phyloP scores from a whole-genome alignment of 768 basidiomycete genomes.

The Psilocybe azurescens region DNA sequence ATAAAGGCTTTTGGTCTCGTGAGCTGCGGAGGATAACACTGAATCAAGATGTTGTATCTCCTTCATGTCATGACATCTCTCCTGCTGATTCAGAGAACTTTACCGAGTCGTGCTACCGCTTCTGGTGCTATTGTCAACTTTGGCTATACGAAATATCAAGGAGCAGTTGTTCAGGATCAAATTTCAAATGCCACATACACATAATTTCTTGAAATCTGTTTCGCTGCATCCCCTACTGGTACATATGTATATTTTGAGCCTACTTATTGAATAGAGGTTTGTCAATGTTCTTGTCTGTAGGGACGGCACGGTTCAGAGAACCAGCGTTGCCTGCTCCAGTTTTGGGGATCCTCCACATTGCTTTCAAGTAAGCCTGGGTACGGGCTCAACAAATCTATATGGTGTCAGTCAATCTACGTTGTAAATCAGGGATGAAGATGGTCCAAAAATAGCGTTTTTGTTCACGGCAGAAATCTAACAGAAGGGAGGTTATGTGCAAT shows the following conservation, averaged over 20 bases:
- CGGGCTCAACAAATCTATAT: slow-evolving; percentile 36
- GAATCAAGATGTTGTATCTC: not conserved
- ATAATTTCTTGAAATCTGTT: slow-evolving; percentile 51
- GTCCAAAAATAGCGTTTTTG: slow-evolving; percentile 34
- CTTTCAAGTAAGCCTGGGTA: slow-evolving; percentile 34
- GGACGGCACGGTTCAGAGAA: slow-evolving; percentile 39
- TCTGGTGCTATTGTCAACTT: slow-evolving; percentile 40
- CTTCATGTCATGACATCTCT: not conserved
- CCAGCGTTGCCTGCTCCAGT: slow-evolving; percentile 36
- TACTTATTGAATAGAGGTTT: not conserved
- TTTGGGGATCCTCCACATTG: slow-evolving; percentile 33
- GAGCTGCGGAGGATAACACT: too few relatives aligned
- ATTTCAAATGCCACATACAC: slow-evolving; percentile 37
- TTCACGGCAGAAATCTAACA: slow-evolving; percentile 34
- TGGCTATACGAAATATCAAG: slow-evolving; percentile 52
- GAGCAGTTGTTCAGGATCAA: slow-evolving; percentile 23
- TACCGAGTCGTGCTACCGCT: not conserved
- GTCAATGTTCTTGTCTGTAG: slow-evolving; percentile 20
- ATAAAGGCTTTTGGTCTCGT: too few relatives aligned
- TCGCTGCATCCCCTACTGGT: slow-evolving; percentile 56
- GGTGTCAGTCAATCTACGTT: slow-evolving; percentile 6
- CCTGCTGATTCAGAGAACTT: not conserved
- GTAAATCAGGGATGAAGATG: not conserved
- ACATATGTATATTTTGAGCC: slow-evolving; percentile 14
- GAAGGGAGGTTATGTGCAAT: slow-evolving; percentile 37